Percentiles rank a stretch among this genome's conserved stretches.
Conservation (phyloP, 495 filamentous ascomycete species). For the Hypoxylon fuscum region DNA sequence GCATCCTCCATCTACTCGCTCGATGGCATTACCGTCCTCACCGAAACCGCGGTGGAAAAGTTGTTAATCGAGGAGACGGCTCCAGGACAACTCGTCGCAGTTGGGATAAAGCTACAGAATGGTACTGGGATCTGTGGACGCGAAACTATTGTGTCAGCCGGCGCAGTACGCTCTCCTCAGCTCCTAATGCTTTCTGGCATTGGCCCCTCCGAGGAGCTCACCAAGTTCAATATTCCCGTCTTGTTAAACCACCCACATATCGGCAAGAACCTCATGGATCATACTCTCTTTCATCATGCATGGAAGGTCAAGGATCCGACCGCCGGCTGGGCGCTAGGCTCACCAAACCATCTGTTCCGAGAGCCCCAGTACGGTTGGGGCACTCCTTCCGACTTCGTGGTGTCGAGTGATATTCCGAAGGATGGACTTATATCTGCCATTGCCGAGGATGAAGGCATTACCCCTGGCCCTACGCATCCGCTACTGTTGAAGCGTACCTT, state of each 20-base stretch:
- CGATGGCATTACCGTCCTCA: constrained; percentile 38
- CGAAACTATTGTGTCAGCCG: constrained; percentile 62
- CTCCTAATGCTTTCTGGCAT: constrained; percentile 67
- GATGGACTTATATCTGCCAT: constrained; percentile 43
- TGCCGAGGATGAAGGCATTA: constrained; percentile 36
- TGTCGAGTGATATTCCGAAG: constrained; percentile 32
- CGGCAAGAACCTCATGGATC: constrained; percentile 51
- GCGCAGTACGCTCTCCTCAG: constrained; percentile 62
- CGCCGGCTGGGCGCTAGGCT: constrained; percentile 41
- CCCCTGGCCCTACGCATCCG: constrained; percentile 17
- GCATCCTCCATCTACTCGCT: constrained; percentile 45
- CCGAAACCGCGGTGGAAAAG: constrained; percentile 37
- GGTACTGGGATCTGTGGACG: constrained; percentile 23
- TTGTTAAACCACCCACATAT: constrained; percentile 56
- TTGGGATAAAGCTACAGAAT: constrained; percentile 34
- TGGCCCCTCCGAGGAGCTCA: constrained; percentile 56
- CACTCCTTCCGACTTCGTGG: constrained; percentile 44
- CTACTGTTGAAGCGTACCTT: constrained; percentile 20
- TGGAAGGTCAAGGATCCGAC: constrained; percentile 50
- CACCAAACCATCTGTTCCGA: constrained; percentile 38
- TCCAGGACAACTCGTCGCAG: constrained; percentile 17
- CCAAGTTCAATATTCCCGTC: constrained; percentile 54
- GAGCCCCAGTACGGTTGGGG: constrained; percentile 45
- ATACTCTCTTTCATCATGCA: constrained; percentile 41
- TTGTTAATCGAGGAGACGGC: constrained; percentile 26